phyloP scores from a whole-genome alignment of 208 protist genomes.

The Herpetomonas samuelpessoai region DNA sequence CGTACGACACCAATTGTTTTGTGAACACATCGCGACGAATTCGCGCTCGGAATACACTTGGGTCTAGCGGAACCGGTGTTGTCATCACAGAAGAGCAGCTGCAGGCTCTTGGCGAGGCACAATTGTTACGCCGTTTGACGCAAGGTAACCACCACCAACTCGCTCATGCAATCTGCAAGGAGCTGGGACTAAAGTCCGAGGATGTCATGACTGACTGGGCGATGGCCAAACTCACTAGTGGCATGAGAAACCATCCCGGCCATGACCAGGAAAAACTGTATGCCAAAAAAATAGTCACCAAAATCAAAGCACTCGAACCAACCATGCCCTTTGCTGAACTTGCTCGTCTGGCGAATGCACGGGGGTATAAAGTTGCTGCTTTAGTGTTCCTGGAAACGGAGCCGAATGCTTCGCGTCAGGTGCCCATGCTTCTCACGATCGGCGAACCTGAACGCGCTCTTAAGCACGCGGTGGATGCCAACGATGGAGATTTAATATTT shows the following conservation, averaged over 20 bases:
- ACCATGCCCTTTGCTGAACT: slow-evolving; percentile 53
- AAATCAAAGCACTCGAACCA: slow-evolving; percentile 38
- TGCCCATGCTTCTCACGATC: slow-evolving; percentile 69
- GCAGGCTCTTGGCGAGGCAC: slow-evolving; percentile 39
- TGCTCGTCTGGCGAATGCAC: slow-evolving; percentile 41
- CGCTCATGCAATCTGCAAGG: slow-evolving; percentile 74
- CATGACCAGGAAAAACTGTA: slow-evolving; percentile 26
- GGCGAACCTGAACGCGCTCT: slow-evolving; percentile 63
- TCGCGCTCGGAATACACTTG: slow-evolving; percentile 89
- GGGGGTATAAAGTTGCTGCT: slow-evolving; percentile 44
- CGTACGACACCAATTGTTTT: slow-evolving; percentile 81
- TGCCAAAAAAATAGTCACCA: slow-evolving; percentile 41
- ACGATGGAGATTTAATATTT: slow-evolving; percentile 66
- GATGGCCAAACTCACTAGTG: slow-evolving; percentile 73
- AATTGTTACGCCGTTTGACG: slow-evolving; percentile 77
- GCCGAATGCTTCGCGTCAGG: slow-evolving; percentile 34
- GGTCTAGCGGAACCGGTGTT: slow-evolving; percentile 65
- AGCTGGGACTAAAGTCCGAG: slow-evolving; percentile 58
- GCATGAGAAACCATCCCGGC: slow-evolving; percentile 3
- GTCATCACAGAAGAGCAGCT: slow-evolving; percentile 89
- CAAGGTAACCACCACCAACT: slow-evolving; percentile 82
- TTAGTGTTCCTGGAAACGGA: slow-evolving; percentile 61
- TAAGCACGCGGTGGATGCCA: slow-evolving; percentile 32
- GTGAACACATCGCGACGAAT: slow-evolving; percentile 73
- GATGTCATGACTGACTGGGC: slow-evolving; percentile 94